Evolutionary conservation across 108 stramenopile species (phyloP), one percentile per base, ranked within the genome.

Genomic region (Nannochloropsis gaditana): DNA sequence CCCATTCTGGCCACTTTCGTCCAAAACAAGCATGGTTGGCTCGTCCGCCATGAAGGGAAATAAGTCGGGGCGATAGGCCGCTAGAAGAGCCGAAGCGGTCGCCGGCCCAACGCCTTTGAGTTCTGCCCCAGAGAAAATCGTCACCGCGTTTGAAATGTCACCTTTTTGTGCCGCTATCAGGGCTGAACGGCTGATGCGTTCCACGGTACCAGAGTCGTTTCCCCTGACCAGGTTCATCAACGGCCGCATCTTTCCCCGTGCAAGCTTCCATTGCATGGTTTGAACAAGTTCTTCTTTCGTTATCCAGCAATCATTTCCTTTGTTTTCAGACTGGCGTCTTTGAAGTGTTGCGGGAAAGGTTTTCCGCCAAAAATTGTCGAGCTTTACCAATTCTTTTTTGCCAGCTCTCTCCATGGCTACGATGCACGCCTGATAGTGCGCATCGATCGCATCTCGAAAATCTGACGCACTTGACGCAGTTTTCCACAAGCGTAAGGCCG

Each of bases 1-100:
- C 19, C 59, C 59, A 4, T n/a, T n/a, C 31, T 31, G 31, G n/a
- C 59, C 59, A 73, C 59, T 73, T n/a, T 73, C 59, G 15, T n/a
- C 59, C 59, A 73, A 8, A 15, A 73, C 59, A n/a, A 73, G 4
- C 59, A 73, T n/a, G 59, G 59, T 73, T n/a, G 59, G 59, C 59
- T 73, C 59, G 59, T 73, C 59, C n/a, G 59, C 59, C 59, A 73
- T 73, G 59, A 73, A 73, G n/a, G 59, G 59, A 73, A 73, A 73
- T n/a, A 73, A 73, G 4, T 73, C 59, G n/a, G 59, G 59, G 59
- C 59, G 59, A 73, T 73, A 73, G 2, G 59, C 59, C 59, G 59
- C 59, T n/a, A 73, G 59, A 15, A 73, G 19, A 6, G 59, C 59
- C 4, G 59, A 73, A n/a, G 59, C 59, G 19, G 59, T 73, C 15